phyloP scores from a whole-genome alignment of 371 early-diverging fungal genomes.

The Fennellomyces sp. region DNA sequence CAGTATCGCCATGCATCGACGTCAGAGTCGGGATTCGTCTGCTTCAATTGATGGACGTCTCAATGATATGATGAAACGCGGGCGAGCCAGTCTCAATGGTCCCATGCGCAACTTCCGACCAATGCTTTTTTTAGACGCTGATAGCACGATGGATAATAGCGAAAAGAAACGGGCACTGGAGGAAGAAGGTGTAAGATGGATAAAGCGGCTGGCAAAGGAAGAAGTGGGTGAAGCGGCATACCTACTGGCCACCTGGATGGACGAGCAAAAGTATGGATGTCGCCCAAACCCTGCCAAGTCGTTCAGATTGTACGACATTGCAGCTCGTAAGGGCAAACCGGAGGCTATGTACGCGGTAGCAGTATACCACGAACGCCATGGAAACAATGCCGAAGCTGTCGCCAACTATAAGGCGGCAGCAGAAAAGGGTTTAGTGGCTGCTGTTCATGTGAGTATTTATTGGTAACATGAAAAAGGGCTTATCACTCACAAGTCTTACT shows the following conservation, averaged over 20 bases:
- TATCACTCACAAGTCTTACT: too few species aligned
- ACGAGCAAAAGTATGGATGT: constrained; percentile 59
- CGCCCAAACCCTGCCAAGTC: constrained; percentile 53
- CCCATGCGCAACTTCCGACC: background rate
- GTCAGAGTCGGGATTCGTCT: background rate
- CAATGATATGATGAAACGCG: constrained; percentile 12
- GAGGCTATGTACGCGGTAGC: constrained; percentile 32
- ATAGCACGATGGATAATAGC: constrained; percentile 1
- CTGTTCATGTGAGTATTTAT: constrained; percentile 58
- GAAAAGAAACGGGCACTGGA: constrained; percentile 30
- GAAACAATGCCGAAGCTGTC: constrained; percentile 58
- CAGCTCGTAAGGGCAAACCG: constrained; percentile 22
- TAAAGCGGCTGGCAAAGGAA: constrained; percentile 66
- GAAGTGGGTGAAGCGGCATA: constrained; percentile 73
- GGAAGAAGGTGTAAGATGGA: constrained; percentile 74
- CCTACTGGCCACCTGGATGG: constrained; percentile 72
- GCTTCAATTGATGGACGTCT: background rate
- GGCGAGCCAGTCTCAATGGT: constrained; percentile 3
- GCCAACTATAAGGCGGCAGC: constrained; percentile 75
- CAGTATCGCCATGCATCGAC: background rate
- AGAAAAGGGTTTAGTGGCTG: constrained; percentile 65
- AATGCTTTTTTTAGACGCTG: background rate
- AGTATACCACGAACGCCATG: constrained; percentile 51
- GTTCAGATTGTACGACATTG: constrained; percentile 34
- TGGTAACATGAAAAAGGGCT: background rate